Evolutionary conservation across 352 stramenopile genomes (phyloP), one percentile per base, ranked within the genome.

Genomic region (Pythium grandisporangium): DNA sequence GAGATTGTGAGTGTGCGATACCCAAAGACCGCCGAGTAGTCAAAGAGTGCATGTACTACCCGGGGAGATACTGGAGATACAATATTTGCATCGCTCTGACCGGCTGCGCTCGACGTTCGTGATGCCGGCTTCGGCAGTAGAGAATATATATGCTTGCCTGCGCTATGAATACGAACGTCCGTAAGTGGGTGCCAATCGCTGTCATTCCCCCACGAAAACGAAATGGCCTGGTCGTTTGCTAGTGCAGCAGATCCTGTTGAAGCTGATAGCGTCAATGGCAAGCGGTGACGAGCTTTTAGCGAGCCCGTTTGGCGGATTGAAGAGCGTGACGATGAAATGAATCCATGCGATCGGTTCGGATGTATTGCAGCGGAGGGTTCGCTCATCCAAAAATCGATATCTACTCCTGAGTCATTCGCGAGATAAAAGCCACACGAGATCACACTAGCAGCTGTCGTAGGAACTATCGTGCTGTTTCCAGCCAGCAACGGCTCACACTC

Each of bases 391-490:
- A 82, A 87, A 1, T 64, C 73, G 24, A 93, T 73, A 12, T 51
- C 55, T 1, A 50, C 55, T 0, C 70, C 75, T 1, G 62, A 72
- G 38, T 93, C 75, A 27, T 93, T 93, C 2, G 66, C 69, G 22
- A 93, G 51, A 27, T 85, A 87, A 43, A 87, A 88, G 1, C 81
- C 79, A 4, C 74, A 93, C 1, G 76, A 86, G 42, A 89, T 85
- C 19, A 87, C 57, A 23, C 67, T 87, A 2, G 69, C 71, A 38
- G 51, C 72, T 6, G 71, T 68, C 5, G 71, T 53, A 12, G 60
- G 64, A 6, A 73, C 60, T 2, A 30, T 11, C 16, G 42, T 45
- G 4, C 24, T 34, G 10, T 50, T 37, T 26, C 29, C 16, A 0
- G 41, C 8, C 2, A 25, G 30, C 2, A 78, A 51, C 3, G 66